Evolutionary conservation across 164 flowering plant species (phyloP), one percentile per base, ranked within the genome.

Genomic region (Vitis rotundifolia): DNA sequence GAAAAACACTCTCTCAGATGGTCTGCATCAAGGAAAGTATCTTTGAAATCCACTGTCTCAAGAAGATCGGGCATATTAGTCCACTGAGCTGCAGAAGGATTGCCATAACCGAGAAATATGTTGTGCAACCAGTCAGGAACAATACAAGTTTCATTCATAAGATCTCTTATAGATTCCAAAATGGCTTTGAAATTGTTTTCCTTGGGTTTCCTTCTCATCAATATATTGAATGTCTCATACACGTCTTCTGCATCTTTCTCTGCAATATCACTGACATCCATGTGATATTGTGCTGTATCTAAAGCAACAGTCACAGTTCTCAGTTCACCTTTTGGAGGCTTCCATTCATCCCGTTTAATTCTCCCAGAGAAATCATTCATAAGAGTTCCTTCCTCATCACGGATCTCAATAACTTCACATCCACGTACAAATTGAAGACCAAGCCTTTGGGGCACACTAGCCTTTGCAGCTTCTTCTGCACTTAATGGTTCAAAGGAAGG

Each of bases 21-120:
- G 54, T 83, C 85, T 44, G 87, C 92, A 84, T 91, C 89, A 70
- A 93, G 85, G 69, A 96, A 91, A 37, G 98, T 93, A 72, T 96
- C 99, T 80, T 96, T 96, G 73, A 91, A 90, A 82, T 96, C 99
- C 52, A 92, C 92, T 1, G 79, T 77, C 49, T 88, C 92, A 54
- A 96, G 81, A 71, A 91, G 91, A 76, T 93, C 91, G 14, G 97
- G 97, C 98, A 90, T 93, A 67, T 91, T 90, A 57, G 85, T 86
- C 99, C 99, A 96, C 54, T 93, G 98, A 10, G 99, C 99, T 28
- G 98, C 97, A 77, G 98, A 90, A 74, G 99, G 99, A 80, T 96
- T 77, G 54, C 99, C 99, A 81, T 96, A 96, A 3, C 99, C 99
- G 84, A 96, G 79, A 80, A 96, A 91, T 77, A 91, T 83, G 66